Conservation (phyloP, 1,284 basidiomycete genomes). For the Papiliotrema nemorosa region DNA sequence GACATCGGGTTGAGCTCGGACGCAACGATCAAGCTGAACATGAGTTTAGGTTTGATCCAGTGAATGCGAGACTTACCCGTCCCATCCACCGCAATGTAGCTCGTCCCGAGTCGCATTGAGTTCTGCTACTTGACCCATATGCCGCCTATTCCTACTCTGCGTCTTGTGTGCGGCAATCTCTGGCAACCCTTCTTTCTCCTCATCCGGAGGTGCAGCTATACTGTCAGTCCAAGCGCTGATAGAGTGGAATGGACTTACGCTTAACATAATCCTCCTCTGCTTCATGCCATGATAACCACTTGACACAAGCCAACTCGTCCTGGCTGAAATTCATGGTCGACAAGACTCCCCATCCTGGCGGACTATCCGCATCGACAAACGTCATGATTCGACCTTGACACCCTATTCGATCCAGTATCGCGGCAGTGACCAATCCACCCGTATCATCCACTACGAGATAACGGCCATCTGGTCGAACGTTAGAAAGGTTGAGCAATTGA, state of each 20-base stretch:
- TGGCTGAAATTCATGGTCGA: constrained; percentile 80
- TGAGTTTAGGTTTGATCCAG: background rate
- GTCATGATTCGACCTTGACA: constrained; percentile 77
- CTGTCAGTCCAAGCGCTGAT: background rate
- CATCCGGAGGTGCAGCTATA: constrained; percentile 34
- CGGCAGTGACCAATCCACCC: constrained; percentile 82
- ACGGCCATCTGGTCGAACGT: constrained; percentile 77
- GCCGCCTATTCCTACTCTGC: constrained; percentile 26
- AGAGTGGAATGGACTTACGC: constrained; percentile 22
- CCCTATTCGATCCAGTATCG: constrained; percentile 79
- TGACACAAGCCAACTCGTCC: constrained; percentile 59
- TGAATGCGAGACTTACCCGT: constrained; percentile 57
- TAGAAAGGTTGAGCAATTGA: constrained; percentile 79
- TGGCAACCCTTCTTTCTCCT: constrained; percentile 34
- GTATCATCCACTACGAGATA: constrained; percentile 91
- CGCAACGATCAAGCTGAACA: constrained; percentile 73
- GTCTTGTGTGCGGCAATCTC: constrained; percentile 30
- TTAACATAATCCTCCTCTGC: constrained; percentile 63
- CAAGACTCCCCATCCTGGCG: constrained; percentile 85
- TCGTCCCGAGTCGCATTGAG: constrained; percentile 69
- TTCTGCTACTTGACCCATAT: constrained; percentile 43
- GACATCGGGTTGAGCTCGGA: constrained; percentile 83
- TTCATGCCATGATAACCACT: constrained; percentile 87
- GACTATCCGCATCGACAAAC: constrained; percentile 86
- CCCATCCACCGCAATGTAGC: constrained; percentile 81